phyloP scores from a whole-genome alignment of 352 stramenopile genomes.

The Phytopythium montanum region DNA sequence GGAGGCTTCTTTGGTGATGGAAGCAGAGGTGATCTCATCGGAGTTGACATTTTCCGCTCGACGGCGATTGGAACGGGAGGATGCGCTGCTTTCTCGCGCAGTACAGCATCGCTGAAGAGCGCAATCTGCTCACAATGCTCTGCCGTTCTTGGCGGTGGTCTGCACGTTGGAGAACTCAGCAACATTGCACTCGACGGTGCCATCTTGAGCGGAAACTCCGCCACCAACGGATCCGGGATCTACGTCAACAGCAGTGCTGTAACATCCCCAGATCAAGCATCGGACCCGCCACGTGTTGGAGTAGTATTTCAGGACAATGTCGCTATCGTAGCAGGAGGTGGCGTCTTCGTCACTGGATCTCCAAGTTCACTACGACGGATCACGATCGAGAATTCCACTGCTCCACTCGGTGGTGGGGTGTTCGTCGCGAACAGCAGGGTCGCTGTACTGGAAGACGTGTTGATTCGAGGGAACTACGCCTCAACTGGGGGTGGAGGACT shows the following conservation, averaged over 20 bases:
- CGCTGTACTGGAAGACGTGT: constrained; percentile 11
- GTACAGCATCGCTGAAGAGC: constrained; percentile 10
- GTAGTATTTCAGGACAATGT: constrained; percentile 9
- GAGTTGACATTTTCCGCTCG: constrained; percentile 11
- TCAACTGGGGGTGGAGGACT: constrained; percentile 26
- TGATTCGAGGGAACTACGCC: constrained; percentile 14
- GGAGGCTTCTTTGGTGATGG: constrained; percentile 31
- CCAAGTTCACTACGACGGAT: constrained; percentile 21
- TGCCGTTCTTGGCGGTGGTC: constrained; percentile 24
- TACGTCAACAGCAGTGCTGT: constrained; percentile 28
- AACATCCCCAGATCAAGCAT: constrained; percentile 3
- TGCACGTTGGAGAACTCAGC: constrained; percentile 14
- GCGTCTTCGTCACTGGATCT: constrained; percentile 22
- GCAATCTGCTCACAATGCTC: constrained; percentile 10
- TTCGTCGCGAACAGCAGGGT: not conserved
- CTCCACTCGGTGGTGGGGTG: constrained; percentile 23
- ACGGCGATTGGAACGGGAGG: constrained; percentile 19
- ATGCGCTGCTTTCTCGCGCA: constrained; percentile 21
- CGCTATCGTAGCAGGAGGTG: constrained; percentile 20
- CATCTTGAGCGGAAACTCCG: constrained; percentile 11
- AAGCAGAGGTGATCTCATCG: constrained; percentile 12
- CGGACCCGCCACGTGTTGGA: not conserved
- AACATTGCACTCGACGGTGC: constrained; percentile 11
- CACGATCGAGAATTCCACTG: constrained; percentile 19
- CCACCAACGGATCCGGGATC: constrained; percentile 23